Conservation (phyloP, 2,329 filamentous ascomycete species). For the Chaetomiaceae sp. region DNA sequence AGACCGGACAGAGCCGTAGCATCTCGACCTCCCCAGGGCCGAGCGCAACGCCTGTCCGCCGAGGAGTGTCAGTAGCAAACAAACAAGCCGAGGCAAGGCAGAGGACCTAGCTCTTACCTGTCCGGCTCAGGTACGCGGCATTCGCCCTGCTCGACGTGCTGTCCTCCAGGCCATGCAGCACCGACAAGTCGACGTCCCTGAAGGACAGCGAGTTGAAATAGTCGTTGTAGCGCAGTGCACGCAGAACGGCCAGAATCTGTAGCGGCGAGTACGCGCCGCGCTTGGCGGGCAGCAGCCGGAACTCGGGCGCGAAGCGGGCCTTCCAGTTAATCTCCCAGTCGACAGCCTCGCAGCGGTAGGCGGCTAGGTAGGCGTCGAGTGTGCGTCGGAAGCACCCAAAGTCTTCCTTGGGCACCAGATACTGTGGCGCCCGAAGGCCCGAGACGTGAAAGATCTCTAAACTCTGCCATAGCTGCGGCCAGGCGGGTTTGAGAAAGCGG, state of each 20-base stretch:
- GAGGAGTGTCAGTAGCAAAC: constrained; percentile 19
- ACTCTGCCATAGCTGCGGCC: constrained; percentile 51
- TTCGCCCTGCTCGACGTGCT: constrained; percentile 37
- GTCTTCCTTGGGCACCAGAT: constrained; percentile 47
- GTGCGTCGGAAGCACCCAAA: constrained; percentile 50
- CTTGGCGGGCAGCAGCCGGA: constrained; percentile 43
- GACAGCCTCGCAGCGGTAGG: constrained; percentile 44
- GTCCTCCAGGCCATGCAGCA: constrained; percentile 37
- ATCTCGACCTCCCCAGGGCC: constrained; percentile 43
- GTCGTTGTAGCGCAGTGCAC: constrained; percentile 52
- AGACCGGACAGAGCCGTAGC: constrained; percentile 43
- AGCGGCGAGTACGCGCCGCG: constrained; percentile 40
- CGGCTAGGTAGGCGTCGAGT: constrained; percentile 48
- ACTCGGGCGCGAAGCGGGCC: constrained; percentile 43
- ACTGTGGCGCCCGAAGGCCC: constrained; percentile 46
- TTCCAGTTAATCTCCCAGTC: constrained; percentile 48
- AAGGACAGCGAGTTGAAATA: constrained; percentile 55
- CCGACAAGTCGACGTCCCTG: constrained; percentile 43
- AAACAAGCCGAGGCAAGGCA: neutral
- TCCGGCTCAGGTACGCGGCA: constrained; percentile 47
- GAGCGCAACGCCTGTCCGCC: constrained; percentile 43
- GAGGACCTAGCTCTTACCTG: constrained; percentile 33
- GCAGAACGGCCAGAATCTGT: constrained; percentile 51
- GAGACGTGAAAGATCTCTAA: constrained; percentile 46
- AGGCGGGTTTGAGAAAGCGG: constrained; percentile 50